A percentile compares a stretch with the other conserved stretches of the same genome.
Evolutionary conservation across 2,329 filamentous ascomycete species (phyloP).

Genomic region (Fusarium sp.): DNA sequence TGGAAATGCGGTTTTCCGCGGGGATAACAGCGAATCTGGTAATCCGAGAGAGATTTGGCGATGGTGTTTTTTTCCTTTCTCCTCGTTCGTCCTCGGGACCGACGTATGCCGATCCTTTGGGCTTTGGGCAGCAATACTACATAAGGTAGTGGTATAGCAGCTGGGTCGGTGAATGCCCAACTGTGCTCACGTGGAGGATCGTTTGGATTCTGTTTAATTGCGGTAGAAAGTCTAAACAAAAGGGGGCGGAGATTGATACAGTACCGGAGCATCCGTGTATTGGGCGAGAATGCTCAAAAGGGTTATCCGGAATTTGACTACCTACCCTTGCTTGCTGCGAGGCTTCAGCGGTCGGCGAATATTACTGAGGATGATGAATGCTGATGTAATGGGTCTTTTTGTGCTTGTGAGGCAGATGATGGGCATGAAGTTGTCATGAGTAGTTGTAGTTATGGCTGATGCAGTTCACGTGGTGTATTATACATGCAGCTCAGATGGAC

Average conservation of each 20-base stretch:
- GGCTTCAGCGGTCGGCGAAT: constrained; percentile 14
- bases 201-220: background rate
- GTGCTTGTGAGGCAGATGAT: background rate
- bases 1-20: constrained; percentile 1
- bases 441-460: background rate
- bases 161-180: constrained; percentile 11
- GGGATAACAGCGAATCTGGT: constrained; percentile 12
- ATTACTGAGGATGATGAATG: background rate
- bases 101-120: constrained; percentile 30
- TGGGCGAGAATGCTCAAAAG: constrained; percentile 20
- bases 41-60: constrained; percentile 5
- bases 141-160: background rate
- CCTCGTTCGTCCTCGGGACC: constrained; percentile 10
- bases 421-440: too few species aligned
- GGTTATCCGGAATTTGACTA: constrained; percentile 17
- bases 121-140: constrained; percentile 9
- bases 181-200: constrained; percentile 9
- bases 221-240: background rate
- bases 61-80: background rate
- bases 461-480: constrained; percentile 11
- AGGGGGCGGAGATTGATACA: constrained; percentile 18
- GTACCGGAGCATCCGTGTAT: background rate
- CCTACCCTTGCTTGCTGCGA: constrained; percentile 1
- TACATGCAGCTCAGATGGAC: constrained; percentile 4
- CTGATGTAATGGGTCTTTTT: background rate